Evolutionary conservation across 2,329 filamentous ascomycete genomes (phyloP).

Genomic region (Penicillium sp.): DNA sequence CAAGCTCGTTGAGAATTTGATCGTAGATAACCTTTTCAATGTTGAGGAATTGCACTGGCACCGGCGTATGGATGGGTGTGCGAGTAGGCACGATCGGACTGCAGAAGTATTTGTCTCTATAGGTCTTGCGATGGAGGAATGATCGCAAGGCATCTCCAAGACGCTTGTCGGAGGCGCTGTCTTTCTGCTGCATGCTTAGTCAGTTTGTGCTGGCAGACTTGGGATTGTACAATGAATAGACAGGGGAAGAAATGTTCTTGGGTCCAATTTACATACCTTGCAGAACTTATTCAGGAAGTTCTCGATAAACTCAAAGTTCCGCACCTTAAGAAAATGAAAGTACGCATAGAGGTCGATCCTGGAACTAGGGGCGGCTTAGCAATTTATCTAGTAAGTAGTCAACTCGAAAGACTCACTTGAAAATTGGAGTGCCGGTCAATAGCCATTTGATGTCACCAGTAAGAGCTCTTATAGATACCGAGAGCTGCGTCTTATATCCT

Average conservation of each 20-base stretch:
- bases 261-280: slow-evolving; percentile 10
- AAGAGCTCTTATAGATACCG: slow-evolving; percentile 34
- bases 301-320: slow-evolving; percentile 20
- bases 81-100: slow-evolving; percentile 53
- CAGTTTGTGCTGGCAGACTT: background rate
- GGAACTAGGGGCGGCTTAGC: slow-evolving; percentile 14
- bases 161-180: slow-evolving; percentile 15
- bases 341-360: slow-evolving; percentile 39
- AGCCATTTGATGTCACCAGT: slow-evolving; percentile 36
- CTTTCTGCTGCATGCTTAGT: slow-evolving; percentile 7
- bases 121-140: slow-evolving; percentile 54
- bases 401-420: slow-evolving; percentile 27
- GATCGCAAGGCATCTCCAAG: slow-evolving; percentile 28
- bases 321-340: slow-evolving; percentile 36
- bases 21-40: slow-evolving; percentile 52
- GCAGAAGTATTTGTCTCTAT: slow-evolving; percentile 50
- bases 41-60: slow-evolving; percentile 47
- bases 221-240: background rate
- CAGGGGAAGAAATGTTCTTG: background rate
- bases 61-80: slow-evolving; percentile 40
- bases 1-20: slow-evolving; percentile 45
- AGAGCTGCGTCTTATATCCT: slow-evolving; percentile 32
- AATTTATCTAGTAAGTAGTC: slow-evolving; percentile 1
- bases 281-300: slow-evolving; percentile 26
- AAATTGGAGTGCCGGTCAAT: slow-evolving; percentile 37